These are phyloP conservation scores for Lolium multiflorum DNA, from an alignment of 176 grass and related monocot species.

Conservation along the genomic window DNA sequence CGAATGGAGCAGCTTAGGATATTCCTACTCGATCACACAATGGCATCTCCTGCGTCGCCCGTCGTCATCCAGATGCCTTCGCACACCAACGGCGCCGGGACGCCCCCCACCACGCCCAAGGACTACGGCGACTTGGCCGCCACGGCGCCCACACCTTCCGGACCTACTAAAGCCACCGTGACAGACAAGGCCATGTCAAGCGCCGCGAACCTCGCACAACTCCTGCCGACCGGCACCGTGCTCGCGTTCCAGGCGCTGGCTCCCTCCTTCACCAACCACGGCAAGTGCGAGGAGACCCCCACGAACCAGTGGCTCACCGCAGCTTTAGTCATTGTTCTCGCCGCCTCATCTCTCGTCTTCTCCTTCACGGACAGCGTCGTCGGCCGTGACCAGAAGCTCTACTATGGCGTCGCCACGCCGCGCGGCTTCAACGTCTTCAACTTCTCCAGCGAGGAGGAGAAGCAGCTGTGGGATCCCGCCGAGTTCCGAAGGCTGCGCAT, in stretches of 20 bases:
- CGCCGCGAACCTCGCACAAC: not conserved
- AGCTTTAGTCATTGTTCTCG: too few species aligned
- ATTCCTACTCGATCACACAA: not conserved
- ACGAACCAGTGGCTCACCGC: too few species aligned
- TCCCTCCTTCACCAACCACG: conserved; percentile 7
- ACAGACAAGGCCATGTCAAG: not conserved
- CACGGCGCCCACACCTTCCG: accelerated
- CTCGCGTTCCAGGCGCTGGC: not conserved
- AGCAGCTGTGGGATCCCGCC: too few species aligned
- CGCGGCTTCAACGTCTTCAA: too few species aligned
- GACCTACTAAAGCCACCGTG: too few species aligned
- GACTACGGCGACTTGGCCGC: not conserved
- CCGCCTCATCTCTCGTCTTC: too few species aligned
- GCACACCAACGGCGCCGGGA: not conserved
- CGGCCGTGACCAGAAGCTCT: too few species aligned
- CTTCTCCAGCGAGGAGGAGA: too few species aligned
- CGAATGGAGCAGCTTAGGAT: not conserved
- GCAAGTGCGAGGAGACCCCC: not conserved
- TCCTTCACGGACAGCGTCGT: too few species aligned
- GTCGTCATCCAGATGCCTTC: not conserved
- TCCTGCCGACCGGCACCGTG: not conserved
- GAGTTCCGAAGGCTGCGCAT: too few species aligned
- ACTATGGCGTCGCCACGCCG: too few species aligned
- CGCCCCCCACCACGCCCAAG: not conserved
- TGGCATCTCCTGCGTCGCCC: not conserved